phyloP scores from a whole-genome alignment of 2,329 filamentous ascomycete genomes.

The Cladosporium sphaerospermum region DNA sequence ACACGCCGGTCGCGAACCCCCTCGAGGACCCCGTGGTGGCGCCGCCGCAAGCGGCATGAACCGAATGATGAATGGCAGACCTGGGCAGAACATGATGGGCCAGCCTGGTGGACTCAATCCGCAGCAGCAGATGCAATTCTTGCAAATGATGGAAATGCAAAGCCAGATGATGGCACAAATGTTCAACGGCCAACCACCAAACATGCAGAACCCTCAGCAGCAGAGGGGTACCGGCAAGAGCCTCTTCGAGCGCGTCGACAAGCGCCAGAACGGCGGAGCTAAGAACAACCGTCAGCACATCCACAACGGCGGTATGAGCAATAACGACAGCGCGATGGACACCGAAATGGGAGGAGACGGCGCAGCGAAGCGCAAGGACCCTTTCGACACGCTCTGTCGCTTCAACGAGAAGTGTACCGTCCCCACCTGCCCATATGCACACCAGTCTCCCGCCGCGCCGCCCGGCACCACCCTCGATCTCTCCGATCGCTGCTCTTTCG shows the following conservation, averaged over 20 bases:
- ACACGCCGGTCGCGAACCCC: conserved; percentile 61
- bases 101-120: conserved; percentile 45
- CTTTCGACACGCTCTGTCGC: conserved; percentile 68
- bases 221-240: conserved; percentile 44
- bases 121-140: conserved; percentile 67
- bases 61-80: conserved; percentile 29
- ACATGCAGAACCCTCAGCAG: conserved; percentile 19
- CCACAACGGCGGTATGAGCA: conserved; percentile 9
- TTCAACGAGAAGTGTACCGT: conserved; percentile 87
- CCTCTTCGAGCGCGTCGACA: conserved; percentile 66
- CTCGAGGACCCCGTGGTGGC: conserved; percentile 54
- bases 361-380: conserved; percentile 28
- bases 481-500: conserved; percentile 73
- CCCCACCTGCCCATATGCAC: conserved; percentile 83
- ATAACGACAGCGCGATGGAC: conserved; percentile 18
- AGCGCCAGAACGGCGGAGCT: conserved; percentile 30
- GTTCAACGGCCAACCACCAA: conserved; percentile 22
- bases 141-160: conserved; percentile 58
- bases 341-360: conserved; percentile 23
- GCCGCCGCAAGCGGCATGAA: conserved; percentile 44
- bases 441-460: conserved; percentile 86
- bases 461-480: conserved; percentile 72
- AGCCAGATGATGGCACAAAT: conserved; percentile 78
- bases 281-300: conserved; percentile 13
- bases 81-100: conserved; percentile 37